Conservation (phyloP, 176 grass and related monocot genomes). For the maize (Zea mays) region DNA sequence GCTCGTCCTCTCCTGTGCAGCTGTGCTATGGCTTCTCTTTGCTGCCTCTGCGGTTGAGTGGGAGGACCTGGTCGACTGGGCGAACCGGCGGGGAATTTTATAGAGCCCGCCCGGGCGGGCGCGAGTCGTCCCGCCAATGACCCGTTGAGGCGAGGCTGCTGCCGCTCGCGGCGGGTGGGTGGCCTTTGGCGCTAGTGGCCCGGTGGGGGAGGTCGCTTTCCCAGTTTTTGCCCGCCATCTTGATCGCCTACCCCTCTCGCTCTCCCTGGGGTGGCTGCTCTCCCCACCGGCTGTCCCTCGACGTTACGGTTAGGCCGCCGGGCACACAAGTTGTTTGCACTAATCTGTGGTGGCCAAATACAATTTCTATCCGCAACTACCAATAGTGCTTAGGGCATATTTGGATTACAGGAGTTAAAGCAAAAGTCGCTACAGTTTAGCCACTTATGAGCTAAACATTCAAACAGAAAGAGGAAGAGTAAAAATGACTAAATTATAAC, state of each 20-base stretch:
- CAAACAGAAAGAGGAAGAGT: too few relatives aligned
- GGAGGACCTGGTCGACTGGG: neutral
- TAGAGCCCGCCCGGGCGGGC: neutral
- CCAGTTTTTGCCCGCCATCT: neutral
- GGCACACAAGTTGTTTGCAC: too few relatives aligned
- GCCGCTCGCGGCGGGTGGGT: conserved; percentile 5
- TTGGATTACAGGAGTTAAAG: too few relatives aligned
- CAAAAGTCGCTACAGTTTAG: too few relatives aligned
- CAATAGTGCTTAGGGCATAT: too few relatives aligned
- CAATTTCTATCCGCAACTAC: too few relatives aligned
- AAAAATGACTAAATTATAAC: too few relatives aligned
- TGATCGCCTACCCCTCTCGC: neutral
- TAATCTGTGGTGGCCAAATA: too few relatives aligned
- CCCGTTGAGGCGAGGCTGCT: neutral
- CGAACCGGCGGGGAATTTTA: conserved; percentile 23
- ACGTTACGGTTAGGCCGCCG: too few relatives aligned
- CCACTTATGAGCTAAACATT: too few relatives aligned
- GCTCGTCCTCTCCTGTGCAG: too few relatives aligned
- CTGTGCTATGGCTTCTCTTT: neutral
- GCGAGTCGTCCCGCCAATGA: neutral
- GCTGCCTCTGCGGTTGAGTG: neutral
- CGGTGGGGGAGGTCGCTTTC: conserved; percentile 20
- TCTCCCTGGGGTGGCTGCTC: neutral
- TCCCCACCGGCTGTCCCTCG: too few relatives aligned
- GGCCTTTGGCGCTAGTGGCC: conserved; percentile 20